These are phyloP conservation scores for Termitomyces heimii DNA, from an alignment of 768 basidiomycete genomes.

Conservation along the genomic window DNA sequence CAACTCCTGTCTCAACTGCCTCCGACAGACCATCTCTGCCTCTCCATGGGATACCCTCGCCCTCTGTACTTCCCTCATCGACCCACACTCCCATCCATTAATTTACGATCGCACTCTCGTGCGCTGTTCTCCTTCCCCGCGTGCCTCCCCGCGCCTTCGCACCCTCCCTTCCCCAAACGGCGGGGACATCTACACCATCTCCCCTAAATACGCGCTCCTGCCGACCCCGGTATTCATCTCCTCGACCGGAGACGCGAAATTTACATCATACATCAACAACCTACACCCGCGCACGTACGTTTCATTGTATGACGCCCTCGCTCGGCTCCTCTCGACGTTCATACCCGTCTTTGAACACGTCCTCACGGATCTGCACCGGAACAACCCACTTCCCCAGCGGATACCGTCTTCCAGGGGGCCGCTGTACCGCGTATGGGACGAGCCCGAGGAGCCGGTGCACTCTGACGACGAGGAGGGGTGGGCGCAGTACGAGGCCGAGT, in stretches of 20 bases:
- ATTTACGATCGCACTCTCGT: slow-evolving; percentile 36
- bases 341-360: slow-evolving; percentile 47
- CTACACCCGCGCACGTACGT: slow-evolving; percentile 28
- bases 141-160: slow-evolving; percentile 15
- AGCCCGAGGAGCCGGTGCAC: slow-evolving; percentile 41
- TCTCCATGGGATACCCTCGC: slow-evolving; percentile 12
- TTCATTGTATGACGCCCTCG: slow-evolving; percentile 18
- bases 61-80: slow-evolving; percentile 26
- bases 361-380: slow-evolving; percentile 45
- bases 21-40: slow-evolving; percentile 11
- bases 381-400: slow-evolving; percentile 37
- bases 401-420: slow-evolving; percentile 29
- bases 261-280: slow-evolving; percentile 51
- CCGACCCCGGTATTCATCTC: slow-evolving; percentile 38
- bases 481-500: slow-evolving; percentile 33
- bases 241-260: slow-evolving; percentile 19
- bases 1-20: slow-evolving; percentile 15
- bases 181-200: slow-evolving; percentile 34
- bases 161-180: slow-evolving; percentile 23
- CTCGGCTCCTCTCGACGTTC: slow-evolving; percentile 24
- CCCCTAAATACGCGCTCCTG: slow-evolving; percentile 31
- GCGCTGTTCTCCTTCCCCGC: slow-evolving; percentile 8
- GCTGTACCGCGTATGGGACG: slow-evolving; percentile 39
- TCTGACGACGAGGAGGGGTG: slow-evolving; percentile 46
- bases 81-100: slow-evolving; percentile 32